Conservation (phyloP, 2,329 filamentous ascomycete species). For the Pseudopyrenochaeta lycopersici region DNA sequence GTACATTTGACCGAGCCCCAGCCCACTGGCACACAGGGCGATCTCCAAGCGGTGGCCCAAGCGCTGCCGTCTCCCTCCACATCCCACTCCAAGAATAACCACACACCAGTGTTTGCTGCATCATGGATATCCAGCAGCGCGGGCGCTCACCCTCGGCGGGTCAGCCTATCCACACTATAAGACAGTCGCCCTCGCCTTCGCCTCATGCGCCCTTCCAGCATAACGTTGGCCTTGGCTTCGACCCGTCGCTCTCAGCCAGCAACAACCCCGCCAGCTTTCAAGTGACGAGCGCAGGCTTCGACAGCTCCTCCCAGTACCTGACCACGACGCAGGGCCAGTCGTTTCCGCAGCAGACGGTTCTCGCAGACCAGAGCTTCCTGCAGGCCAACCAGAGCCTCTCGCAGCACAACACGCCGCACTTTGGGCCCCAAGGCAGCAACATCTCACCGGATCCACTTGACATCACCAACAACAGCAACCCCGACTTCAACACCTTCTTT, state of each 20-base stretch:
- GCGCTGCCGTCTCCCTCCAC: constrained; percentile 27
- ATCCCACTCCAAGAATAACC: constrained; percentile 39
- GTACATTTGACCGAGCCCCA: constrained; percentile 12
- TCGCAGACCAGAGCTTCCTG: constrained; percentile 55
- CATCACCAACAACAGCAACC: constrained; percentile 33
- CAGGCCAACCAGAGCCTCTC: constrained; percentile 50
- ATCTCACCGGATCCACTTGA: constrained; percentile 48
- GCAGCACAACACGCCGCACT: constrained; percentile 65
- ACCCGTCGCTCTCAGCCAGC: constrained; percentile 53
- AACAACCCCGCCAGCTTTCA: constrained; percentile 37
- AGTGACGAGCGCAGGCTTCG: constrained; percentile 48
- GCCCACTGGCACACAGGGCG: constrained; percentile 4
- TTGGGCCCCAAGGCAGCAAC: constrained; percentile 50
- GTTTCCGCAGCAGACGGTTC: constrained; percentile 51
- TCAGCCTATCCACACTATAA: constrained; percentile 68
- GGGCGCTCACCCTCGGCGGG: constrained; percentile 70
- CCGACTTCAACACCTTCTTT: constrained; percentile 63
- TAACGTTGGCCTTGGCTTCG: constrained; percentile 66
- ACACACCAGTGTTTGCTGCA: constrained; percentile 58
- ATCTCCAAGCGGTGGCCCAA: constrained; percentile 30
- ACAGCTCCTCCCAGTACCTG: constrained; percentile 49
- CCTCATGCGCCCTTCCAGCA: constrained; percentile 64
- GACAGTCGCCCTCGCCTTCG: constrained; percentile 71
- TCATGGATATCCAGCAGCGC: constrained; percentile 57
- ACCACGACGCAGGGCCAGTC: constrained; percentile 57